Base-by-base conservation (phyloP, 441 rosid genomes). In the Bruguiera hainesii region DNA sequence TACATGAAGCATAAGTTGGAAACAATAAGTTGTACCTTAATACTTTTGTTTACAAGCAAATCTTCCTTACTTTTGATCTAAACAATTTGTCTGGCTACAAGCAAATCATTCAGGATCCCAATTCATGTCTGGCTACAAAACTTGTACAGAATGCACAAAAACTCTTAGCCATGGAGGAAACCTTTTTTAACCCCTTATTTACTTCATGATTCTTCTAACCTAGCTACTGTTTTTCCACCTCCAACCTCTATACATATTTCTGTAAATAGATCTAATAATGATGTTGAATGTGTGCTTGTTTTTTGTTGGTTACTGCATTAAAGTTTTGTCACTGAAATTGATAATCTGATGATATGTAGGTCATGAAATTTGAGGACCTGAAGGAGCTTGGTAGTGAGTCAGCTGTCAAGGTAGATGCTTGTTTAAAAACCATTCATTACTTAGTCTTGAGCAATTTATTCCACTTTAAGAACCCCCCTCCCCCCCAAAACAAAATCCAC, bases 291-390 rank as follows among this genome's bases (percentile, higher is more conserved):
- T n/a, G 29, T 39, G 7, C 39, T 66, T 53, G 21, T 13, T 33
- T 42, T 11, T 16, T 46, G 35, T 51, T 66, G 56, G 33, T 68
- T 26, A 16, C 18, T 31, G 56, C 18, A 13, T 46, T 7, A 51
- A 13, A 51, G n/a, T 3, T 64, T 61, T 30, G 42, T 0, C 30
- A 21, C 13, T 25, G 21, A 18, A 50, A 9, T 18, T 39, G n/a
- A 62, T 75, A 30, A 76, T 55, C 35, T 65, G 56, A 20, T 78
- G 51, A 37, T 74, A 61, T 69, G 46, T 78, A 95, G 99, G 97
- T 95, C 66, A 95, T 95, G 98, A 92, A 95, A 77, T 95, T 92
- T 19, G 92, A 87, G 20, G 99, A 92, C 86, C 87, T 95, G 65
- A 95, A 95, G 84, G 97, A 90, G 80, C 93, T 83, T 20, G 97